Conservation (phyloP, 805 yeast species). For the Ogataea ramenticola region DNA sequence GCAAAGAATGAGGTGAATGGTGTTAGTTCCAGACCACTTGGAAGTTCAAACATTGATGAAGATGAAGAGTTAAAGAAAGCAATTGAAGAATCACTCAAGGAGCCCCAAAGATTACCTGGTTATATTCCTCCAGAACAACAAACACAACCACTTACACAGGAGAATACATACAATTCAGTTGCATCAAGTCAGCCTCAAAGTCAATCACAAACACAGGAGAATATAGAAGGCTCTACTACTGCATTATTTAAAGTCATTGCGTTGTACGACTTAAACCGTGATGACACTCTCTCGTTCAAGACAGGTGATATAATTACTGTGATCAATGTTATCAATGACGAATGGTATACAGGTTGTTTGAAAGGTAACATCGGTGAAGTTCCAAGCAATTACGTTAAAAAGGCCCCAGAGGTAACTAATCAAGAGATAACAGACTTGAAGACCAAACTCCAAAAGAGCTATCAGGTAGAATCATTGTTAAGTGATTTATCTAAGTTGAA, state of each 20-base stretch:
- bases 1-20: slow-evolving; percentile 23
- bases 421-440: slow-evolving; percentile 48
- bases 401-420: slow-evolving; percentile 58
- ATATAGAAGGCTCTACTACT: neutral
- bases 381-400: slow-evolving; percentile 87
- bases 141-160: slow-evolving; percentile 5
- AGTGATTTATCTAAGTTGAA: slow-evolving; percentile 38
- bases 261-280: slow-evolving; percentile 67
- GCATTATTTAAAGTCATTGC: slow-evolving; percentile 56
- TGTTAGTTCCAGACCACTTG: neutral
- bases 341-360: slow-evolving; percentile 93
- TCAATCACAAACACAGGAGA: slow-evolving; percentile 6
- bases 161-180: neutral
- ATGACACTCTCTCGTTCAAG: slow-evolving; percentile 80
- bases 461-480: slow-evolving; percentile 63
- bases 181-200: neutral
- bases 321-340: slow-evolving; percentile 79
- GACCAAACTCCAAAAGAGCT: slow-evolving; percentile 43
- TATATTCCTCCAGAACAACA: neutral
- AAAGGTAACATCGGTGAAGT: slow-evolving; percentile 80
- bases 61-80: slow-evolving; percentile 78
- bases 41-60: slow-evolving; percentile 31
- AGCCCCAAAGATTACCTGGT: slow-evolving; percentile 32
- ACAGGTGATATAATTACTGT: slow-evolving; percentile 87
- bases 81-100: slow-evolving; percentile 63